Evolutionary conservation across 768 basidiomycete genomes (phyloP).

Genomic region (Kockovaella imperatae): DNA sequence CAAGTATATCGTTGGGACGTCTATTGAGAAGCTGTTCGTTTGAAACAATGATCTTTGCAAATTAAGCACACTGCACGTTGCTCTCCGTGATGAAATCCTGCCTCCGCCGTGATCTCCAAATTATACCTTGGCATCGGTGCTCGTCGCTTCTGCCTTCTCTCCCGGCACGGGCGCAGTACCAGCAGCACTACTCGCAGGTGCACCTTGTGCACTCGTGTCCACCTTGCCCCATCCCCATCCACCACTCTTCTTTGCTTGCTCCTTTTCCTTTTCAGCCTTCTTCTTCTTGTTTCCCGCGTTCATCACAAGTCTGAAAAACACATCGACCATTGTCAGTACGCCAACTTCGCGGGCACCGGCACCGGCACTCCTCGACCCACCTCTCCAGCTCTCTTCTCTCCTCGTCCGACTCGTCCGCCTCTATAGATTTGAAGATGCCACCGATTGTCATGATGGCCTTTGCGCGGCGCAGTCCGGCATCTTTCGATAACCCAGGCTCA

Average conservation of each 20-base stretch:
- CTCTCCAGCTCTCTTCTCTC: constrained; percentile 91
- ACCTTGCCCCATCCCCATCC: constrained; percentile 20
- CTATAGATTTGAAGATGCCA: constrained; percentile 74
- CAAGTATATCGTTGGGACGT: too few species aligned
- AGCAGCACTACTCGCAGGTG: constrained; percentile 3
- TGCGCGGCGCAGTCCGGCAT: constrained; percentile 68
- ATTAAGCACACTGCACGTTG: too few species aligned
- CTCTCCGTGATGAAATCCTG: too few species aligned
- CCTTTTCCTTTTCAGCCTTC: constrained; percentile 37
- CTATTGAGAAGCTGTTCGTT: too few species aligned
- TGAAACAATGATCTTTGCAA: too few species aligned
- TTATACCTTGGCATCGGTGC: too few species aligned
- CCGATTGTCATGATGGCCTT: constrained; percentile 86
- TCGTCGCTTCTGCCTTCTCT: neutral
- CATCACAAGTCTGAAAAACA: constrained; percentile 37
- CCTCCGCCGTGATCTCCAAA: too few species aligned
- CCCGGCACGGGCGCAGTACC: neutral
- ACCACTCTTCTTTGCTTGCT: constrained; percentile 10
- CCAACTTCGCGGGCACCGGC: too few species aligned
- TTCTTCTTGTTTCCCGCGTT: constrained; percentile 45
- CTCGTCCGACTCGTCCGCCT: constrained; percentile 84
- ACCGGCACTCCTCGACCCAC: constrained; percentile 48
- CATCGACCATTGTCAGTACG: neutral
- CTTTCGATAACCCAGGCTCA: constrained; percentile 65
- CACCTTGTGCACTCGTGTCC: constrained; percentile 3